Evolutionary conservation across 2,329 filamentous ascomycete genomes (phyloP), one percentile per base, ranked within the genome.

Genomic region (Venturia aucupariae): DNA sequence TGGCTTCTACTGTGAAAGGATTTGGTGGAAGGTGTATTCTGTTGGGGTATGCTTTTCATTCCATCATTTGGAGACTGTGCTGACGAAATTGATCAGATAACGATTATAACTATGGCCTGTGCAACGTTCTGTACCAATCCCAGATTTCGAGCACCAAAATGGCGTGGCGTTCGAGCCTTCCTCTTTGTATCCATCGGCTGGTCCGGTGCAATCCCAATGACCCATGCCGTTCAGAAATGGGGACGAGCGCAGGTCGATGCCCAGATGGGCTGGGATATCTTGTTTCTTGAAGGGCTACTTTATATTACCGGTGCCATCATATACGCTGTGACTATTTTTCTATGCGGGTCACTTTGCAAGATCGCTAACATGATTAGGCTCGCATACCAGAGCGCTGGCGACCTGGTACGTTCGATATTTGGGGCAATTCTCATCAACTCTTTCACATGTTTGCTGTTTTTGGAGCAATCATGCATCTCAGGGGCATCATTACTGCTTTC

Each of bases 361-460:
- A 11, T 57, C 17, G 32, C 51, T 57, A 57, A 57, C 30, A 57
- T 15, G 17, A 19, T 22, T 82, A 57, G 51, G 51, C 51, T 66
- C 88, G 92, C 44, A 87, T 90, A 77, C 92, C 92, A 0, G 92
- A 96, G 77, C 81, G 89, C 66, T 84, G 81, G 70, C 82, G 78
- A 61, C 92, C 91, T 0, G 88, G 90, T 1, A 79, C 75, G 15
- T 94, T 92, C 71, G 92, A 96, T 75, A 88, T 95, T 60, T 88
- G 88, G 82, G 92, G 92, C 55, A 90, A 86, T 74, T 95, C 90
- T 30, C 92, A 96, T 75, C 92, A 96, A 76, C 87, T 96, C 68
- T 96, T 96, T 75, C 92, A 96, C 77, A 78, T 93, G 55, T 83
- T 91, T 67, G 90, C 96, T 35, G 79, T 96, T 17, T 76, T 91